Evolutionary conservation across 495 filamentous ascomycete species (phyloP).

Genomic region (Hyaloscypha finlandica): DNA sequence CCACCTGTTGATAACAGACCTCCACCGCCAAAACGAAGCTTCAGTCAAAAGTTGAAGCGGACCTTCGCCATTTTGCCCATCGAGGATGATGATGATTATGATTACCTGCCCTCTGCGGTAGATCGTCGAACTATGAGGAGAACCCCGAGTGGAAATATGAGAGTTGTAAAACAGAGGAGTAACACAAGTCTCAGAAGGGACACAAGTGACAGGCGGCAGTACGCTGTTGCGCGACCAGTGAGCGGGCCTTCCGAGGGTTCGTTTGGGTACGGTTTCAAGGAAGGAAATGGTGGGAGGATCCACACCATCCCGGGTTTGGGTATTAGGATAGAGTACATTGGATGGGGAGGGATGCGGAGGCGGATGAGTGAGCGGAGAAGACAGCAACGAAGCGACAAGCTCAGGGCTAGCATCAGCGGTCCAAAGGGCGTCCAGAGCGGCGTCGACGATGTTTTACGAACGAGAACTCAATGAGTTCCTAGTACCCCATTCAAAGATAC

Average conservation of each 20-base stretch:
- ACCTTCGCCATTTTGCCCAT: slow-evolving; percentile 56
- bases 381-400: slow-evolving; percentile 67
- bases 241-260: slow-evolving; percentile 11
- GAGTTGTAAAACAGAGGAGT: slow-evolving; percentile 48
- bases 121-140: slow-evolving; percentile 52
- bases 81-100: slow-evolving; percentile 44
- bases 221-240: slow-evolving; percentile 23
- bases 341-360: slow-evolving; percentile 38
- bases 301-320: slow-evolving; percentile 47
- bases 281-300: slow-evolving; percentile 39
- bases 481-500: neutral
- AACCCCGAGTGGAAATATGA: slow-evolving; percentile 49
- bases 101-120: slow-evolving; percentile 38
- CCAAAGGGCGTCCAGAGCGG: slow-evolving; percentile 52
- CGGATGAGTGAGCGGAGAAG: slow-evolving; percentile 61
- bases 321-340: slow-evolving; percentile 54
- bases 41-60: slow-evolving; percentile 41
- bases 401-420: slow-evolving; percentile 67
- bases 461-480: neutral
- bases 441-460: slow-evolving; percentile 50
- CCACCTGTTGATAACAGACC: slow-evolving; percentile 43
- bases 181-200: slow-evolving; percentile 22
- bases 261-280: slow-evolving; percentile 29
- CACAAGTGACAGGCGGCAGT: slow-evolving; percentile 2
- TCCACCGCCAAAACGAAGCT: slow-evolving; percentile 49